Percentiles rank a stretch among this genome's conserved stretches.
phyloP scores from a whole-genome alignment of 305 asterid genomes.

The Coffea humblotiana region DNA sequence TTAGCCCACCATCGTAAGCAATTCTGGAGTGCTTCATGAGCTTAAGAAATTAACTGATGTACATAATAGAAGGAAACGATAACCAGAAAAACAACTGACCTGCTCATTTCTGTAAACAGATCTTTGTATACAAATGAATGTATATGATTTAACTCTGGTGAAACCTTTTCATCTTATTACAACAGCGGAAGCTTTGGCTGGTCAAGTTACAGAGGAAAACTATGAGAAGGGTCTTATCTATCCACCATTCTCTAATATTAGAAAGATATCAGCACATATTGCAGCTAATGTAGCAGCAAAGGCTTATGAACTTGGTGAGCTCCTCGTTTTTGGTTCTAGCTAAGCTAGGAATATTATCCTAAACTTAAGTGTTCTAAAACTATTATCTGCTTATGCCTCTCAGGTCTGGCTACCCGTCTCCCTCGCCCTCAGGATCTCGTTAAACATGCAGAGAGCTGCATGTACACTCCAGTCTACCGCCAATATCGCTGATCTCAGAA shows the following conservation, averaged over 20 bases:
- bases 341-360: neutral
- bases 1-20: neutral
- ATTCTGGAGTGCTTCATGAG: neutral
- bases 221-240: conserved; percentile 67
- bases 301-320: conserved; percentile 83
- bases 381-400: conserved; percentile 18
- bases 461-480: conserved; percentile 79
- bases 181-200: conserved; percentile 86
- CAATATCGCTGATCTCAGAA: conserved; percentile 44
- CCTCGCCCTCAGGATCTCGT: conserved; percentile 75
- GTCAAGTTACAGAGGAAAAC: conserved; percentile 65
- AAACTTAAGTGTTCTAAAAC: neutral
- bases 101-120: neutral
- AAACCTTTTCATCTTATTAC: conserved; percentile 8
- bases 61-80: too few relatives aligned
- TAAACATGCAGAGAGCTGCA: conserved; percentile 75
- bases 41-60: too few relatives aligned
- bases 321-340: neutral
- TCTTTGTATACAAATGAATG: neutral
- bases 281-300: conserved; percentile 85
- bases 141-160: neutral
- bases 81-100: neutral
- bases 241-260: conserved; percentile 73
- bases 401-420: conserved; percentile 75
- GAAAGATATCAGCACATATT: conserved; percentile 78